Conservation (phyloP, 164 flowering plant genomes). For the Kalanchoe fedtschenkoi region DNA sequence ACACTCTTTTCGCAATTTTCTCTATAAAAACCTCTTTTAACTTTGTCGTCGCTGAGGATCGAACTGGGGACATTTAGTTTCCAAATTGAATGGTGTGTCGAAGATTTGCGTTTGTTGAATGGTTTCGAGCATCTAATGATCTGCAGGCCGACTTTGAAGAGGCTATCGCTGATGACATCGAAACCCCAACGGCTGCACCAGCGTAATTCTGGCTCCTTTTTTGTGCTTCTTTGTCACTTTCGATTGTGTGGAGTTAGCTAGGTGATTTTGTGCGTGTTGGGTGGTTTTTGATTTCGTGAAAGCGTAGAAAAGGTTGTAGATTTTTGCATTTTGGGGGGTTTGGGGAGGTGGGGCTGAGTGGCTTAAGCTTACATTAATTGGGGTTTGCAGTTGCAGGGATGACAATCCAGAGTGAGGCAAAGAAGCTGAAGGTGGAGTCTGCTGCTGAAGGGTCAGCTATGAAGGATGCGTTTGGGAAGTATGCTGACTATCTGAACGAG, state of each 20-base stretch:
- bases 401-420: constrained; percentile 15
- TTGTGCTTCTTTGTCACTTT: not conserved
- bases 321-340: no score
- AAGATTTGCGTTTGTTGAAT: not conserved
- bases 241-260: not conserved
- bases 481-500: constrained; percentile 41
- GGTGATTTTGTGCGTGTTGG: not conserved
- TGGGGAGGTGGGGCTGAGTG: no score
- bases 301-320: no score
- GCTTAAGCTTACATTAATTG: not conserved
- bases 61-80: constrained; percentile 2
- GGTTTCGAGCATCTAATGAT: constrained; percentile 7
- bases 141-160: constrained; percentile 10
- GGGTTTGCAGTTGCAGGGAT: constrained; percentile 21
- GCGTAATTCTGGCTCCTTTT: constrained; percentile 11
- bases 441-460: constrained; percentile 25
- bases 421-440: constrained; percentile 29
- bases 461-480: constrained; percentile 30
- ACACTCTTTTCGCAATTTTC: no score
- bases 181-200: constrained; percentile 24
- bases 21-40: no score
- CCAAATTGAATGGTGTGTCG: not conserved
- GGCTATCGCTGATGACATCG: constrained; percentile 23
- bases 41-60: not conserved
- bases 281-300: not conserved